These are phyloP conservation scores for Pythium scleroteichum DNA, from an alignment of 352 stramenopile species.

Conservation along the genomic window DNA sequence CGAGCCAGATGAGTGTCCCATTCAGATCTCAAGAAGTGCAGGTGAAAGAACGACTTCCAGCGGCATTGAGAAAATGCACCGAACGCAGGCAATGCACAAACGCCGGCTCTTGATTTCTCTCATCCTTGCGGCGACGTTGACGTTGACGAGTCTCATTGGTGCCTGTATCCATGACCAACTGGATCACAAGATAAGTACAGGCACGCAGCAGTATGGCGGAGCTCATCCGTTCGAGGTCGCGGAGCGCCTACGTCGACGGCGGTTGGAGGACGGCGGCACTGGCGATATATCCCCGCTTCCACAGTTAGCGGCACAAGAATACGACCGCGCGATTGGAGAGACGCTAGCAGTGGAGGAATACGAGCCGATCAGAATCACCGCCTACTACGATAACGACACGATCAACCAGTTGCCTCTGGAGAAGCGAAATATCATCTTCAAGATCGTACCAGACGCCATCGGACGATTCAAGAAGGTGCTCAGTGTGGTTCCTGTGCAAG, in stretches of 20 bases:
- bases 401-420: conserved; percentile 35
- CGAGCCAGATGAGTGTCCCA: neutral
- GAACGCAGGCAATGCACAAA: neutral
- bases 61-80: too few relatives aligned
- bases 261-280: neutral
- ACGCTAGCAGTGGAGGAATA: conserved; percentile 30
- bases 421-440: conserved; percentile 43
- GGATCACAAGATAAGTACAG: conserved; percentile 12
- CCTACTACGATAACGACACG: conserved; percentile 62
- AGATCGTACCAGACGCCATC: conserved; percentile 73
- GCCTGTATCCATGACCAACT: conserved; percentile 34
- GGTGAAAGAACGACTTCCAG: neutral
- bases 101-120: neutral
- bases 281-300: conserved; percentile 9
- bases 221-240: conserved; percentile 29
- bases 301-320: conserved; percentile 31
- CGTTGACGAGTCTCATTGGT: neutral
- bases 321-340: conserved; percentile 38
- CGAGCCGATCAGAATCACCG: conserved; percentile 59
- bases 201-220: conserved; percentile 20
- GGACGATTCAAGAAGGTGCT: conserved; percentile 50
- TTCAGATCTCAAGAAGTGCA: neutral
- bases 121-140: neutral
- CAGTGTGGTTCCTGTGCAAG: conserved; percentile 62
- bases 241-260: conserved; percentile 9